These are phyloP conservation scores for Skeletonema marinoi DNA, from an alignment of 108 stramenopile genomes.

Conservation along the genomic window DNA sequence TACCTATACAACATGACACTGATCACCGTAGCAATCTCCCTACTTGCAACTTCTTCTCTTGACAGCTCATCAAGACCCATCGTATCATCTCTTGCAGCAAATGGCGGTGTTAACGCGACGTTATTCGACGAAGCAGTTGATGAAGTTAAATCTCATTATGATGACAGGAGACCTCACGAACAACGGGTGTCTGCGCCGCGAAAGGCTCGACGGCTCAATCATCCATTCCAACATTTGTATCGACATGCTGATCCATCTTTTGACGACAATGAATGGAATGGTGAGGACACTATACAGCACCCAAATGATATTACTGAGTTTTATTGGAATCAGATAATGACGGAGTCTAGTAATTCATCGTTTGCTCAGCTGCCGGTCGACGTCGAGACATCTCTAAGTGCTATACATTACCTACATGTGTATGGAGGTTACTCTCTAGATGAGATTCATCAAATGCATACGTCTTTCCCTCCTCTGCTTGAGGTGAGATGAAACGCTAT, in stretches of 20 bases:
- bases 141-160: not conserved
- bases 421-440: slow-evolving; percentile 57
- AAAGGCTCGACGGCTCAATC: slow-evolving; percentile 75
- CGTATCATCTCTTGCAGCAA: not conserved
- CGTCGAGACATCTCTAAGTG: slow-evolving; percentile 35
- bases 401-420: slow-evolving; percentile 59
- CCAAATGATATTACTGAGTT: not conserved
- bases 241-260: slow-evolving; percentile 55
- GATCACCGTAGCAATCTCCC: not conserved
- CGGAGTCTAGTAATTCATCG: not conserved
- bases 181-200: slow-evolving; percentile 65
- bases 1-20: not conserved
- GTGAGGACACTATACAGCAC: not conserved
- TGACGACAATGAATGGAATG: slow-evolving; percentile 45
- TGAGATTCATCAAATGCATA: slow-evolving; percentile 60
- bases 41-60: not conserved
- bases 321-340: not conserved
- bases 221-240: slow-evolving; percentile 76
- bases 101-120: not conserved
- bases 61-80: not conserved
- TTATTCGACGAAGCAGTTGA: not conserved
- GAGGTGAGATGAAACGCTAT: not conserved
- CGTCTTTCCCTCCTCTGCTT: slow-evolving; percentile 73
- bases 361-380: slow-evolving; percentile 9
- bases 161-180: too few relatives aligned